A percentile compares a stretch with the other conserved stretches of the same genome.
These are phyloP conservation scores for Ceratorhiza oryzae-sativae DNA, from an alignment of 1,284 basidiomycete genomes.

Conservation along the genomic window DNA sequence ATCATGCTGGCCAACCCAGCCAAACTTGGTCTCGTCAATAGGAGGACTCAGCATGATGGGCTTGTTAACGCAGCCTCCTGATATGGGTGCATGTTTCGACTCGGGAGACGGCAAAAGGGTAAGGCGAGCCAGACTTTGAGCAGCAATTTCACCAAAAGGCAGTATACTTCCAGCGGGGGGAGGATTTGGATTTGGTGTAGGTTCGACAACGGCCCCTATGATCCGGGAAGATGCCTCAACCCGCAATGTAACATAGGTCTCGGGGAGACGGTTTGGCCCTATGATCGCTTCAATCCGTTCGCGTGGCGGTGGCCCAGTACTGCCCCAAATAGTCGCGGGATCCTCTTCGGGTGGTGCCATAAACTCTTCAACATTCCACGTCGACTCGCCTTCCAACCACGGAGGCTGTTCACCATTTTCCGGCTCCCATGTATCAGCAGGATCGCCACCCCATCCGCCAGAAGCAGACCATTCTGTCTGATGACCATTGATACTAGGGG, in stretches of 20 bases:
- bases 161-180: not conserved
- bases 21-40: slow-evolving; percentile 22
- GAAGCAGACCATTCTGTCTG: slow-evolving; percentile 24
- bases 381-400: not conserved
- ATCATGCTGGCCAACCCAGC: slow-evolving; percentile 33
- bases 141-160: slow-evolving; percentile 29
- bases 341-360: slow-evolving; percentile 18
- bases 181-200: slow-evolving; percentile 16
- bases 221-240: slow-evolving; percentile 30
- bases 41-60: slow-evolving; percentile 17
- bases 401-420: not conserved
- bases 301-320: slow-evolving; percentile 10
- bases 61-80: slow-evolving; percentile 11
- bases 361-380: slow-evolving; percentile 24
- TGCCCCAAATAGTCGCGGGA: slow-evolving; percentile 22
- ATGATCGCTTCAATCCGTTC: slow-evolving; percentile 30
- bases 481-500: slow-evolving; percentile 31
- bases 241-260: slow-evolving; percentile 35
- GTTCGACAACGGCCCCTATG: slow-evolving; percentile 22
- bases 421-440: not conserved
- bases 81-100: slow-evolving; percentile 3
- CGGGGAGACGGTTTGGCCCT: slow-evolving; percentile 25
- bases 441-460: not conserved
- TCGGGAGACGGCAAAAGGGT: slow-evolving; percentile 18
- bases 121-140: slow-evolving; percentile 23